Evolutionary conservation across 495 filamentous ascomycete genomes (phyloP).

Genomic region (Penicillium samsonianum): DNA sequence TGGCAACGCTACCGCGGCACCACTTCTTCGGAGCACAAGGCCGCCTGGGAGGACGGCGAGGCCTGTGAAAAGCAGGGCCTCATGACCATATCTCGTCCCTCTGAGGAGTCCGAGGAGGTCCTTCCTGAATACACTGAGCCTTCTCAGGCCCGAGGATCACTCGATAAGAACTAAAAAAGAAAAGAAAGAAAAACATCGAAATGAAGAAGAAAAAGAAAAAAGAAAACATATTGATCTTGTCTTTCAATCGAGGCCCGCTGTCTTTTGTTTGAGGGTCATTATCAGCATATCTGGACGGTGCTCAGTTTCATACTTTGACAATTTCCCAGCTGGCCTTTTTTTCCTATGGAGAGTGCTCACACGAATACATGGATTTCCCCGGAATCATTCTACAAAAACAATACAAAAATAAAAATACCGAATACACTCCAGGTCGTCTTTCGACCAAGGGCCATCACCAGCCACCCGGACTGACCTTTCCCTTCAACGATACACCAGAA

Average conservation of each 20-base stretch:
- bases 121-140: conserved; percentile 39
- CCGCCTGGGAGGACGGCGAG: conserved; percentile 39
- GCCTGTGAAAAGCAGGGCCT: conserved; percentile 45
- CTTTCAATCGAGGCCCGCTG: neutral
- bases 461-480: neutral
- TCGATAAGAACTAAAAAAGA: conserved; percentile 35
- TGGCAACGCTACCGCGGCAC: conserved; percentile 50
- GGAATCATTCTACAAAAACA: too few species aligned
- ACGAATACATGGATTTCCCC: neutral
- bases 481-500: neutral
- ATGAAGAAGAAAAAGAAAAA: neutral
- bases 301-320: neutral
- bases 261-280: neutral
- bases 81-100: conserved; percentile 35
- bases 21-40: conserved; percentile 30
- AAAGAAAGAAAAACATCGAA: neutral
- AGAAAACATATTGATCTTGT: neutral
- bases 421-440: neutral
- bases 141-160: conserved; percentile 19
- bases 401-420: neutral
- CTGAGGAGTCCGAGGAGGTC: conserved; percentile 40
- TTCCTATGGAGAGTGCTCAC: neutral
- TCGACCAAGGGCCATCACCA: neutral
- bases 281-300: neutral
- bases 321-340: neutral